Evolutionary conservation across 164 flowering plant species (phyloP), one percentile per base, ranked within the genome.

Genomic region (Paratinospora sagittata): DNA sequence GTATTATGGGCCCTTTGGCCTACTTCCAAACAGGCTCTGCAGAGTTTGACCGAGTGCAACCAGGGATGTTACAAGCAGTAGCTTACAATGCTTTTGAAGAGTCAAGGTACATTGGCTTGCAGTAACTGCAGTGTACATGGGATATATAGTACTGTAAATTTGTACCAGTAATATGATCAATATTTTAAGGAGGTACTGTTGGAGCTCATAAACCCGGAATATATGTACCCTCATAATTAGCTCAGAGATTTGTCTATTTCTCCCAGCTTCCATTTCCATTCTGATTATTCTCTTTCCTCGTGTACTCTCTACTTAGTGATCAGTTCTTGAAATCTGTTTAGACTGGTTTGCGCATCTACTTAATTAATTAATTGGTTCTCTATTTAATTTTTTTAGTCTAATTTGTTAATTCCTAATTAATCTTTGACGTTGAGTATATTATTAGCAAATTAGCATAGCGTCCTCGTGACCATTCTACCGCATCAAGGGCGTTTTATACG

Each of bases 21-120:
- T 78, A 81, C 70, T 70, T 77, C 73, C 75, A 77, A 19, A 61
- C 73, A 55, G 47, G 73, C 63, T 73, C 82, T 55, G 77, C n/a
- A n/a, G n/a, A 69, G 27, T 78, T 58, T 45, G 84, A 84, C 68
- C 70, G 24, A 69, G 66, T 61, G 76, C 85, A 82, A 68, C 80
- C 72, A 70, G 72, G 62, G 45, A 24, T 75, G 72, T 67, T 70
- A 8, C 83, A 78, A 60, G 27, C 39, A 43, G 78, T n/a, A n/a
- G n/a, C n/a, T n/a, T n/a, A 77, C 65, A 61, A 71, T 63, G 55
- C 74, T 36, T 69, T 74, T 39, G 75, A 77, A 26, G 81, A 81
- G 19, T 72, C 76, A 19, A 80, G 76, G 65, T 81, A 73, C 76
- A 60, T 72, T 13, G 80, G 72, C 17, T 62, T 73, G 17, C 76